phyloP scores from a whole-genome alignment of 2,329 filamentous ascomycete species.

The Volutella citrinella region DNA sequence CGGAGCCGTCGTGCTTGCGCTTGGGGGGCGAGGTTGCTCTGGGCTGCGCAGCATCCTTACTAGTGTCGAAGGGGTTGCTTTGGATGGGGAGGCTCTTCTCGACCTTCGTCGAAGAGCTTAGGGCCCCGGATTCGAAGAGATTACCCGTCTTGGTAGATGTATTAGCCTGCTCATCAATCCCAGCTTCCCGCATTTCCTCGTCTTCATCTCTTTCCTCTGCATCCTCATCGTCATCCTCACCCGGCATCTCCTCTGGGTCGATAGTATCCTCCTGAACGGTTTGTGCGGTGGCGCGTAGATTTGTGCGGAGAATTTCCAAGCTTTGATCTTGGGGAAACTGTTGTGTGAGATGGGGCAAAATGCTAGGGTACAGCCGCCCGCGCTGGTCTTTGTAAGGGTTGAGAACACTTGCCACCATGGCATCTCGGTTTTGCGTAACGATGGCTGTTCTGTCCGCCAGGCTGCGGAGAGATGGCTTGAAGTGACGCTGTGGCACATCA shows the following conservation, averaged over 20 bases:
- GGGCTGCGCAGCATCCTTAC: slow-evolving; percentile 11
- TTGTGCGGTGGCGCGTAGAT: slow-evolving; percentile 44
- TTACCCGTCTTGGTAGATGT: slow-evolving; percentile 13
- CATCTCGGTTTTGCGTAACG: slow-evolving; percentile 62
- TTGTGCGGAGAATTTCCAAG: slow-evolving; percentile 68
- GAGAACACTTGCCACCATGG: slow-evolving; percentile 78
- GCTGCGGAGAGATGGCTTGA: slow-evolving; percentile 69
- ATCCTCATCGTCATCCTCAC: slow-evolving; percentile 30
- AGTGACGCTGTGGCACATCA: slow-evolving; percentile 60
- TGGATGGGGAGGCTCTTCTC: slow-evolving; percentile 26
- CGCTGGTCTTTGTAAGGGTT: slow-evolving; percentile 68
- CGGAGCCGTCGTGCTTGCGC: slow-evolving; percentile 38
- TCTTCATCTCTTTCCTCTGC: slow-evolving; percentile 39
- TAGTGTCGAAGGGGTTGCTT: slow-evolving; percentile 35
- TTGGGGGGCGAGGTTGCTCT: slow-evolving; percentile 32
- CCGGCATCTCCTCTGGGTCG: slow-evolving; percentile 20
- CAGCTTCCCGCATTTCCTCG: slow-evolving; percentile 35
- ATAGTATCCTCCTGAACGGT: slow-evolving; percentile 17
- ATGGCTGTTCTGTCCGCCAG: slow-evolving; percentile 81
- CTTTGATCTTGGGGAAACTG: slow-evolving; percentile 60
- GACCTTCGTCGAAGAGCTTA: slow-evolving; percentile 17
- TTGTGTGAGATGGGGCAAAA: slow-evolving; percentile 74
- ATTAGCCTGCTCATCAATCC: slow-evolving; percentile 34
- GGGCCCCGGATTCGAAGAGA: slow-evolving; percentile 17
- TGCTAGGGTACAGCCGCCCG: slow-evolving; percentile 65